Evolutionary conservation across 305 asterid genomes (phyloP), one percentile per base, ranked within the genome.

Genomic region (Plantago coronopus): DNA sequence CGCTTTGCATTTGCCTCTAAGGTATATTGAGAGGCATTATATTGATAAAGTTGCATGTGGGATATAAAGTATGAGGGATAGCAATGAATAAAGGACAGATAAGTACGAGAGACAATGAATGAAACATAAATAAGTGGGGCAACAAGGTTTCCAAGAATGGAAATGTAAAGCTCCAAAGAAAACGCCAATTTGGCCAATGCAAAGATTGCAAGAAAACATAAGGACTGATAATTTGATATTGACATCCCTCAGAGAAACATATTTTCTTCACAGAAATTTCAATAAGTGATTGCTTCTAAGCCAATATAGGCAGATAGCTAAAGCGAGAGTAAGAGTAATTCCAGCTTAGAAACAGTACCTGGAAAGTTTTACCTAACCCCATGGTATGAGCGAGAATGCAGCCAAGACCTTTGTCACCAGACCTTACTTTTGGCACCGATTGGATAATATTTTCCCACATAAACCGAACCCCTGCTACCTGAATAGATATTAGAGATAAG

Each of bases 291-390:
- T 61, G 57, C 45, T 57, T 57, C 7, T 60, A 48, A 64, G 65
- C 3, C 18, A 23, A 37, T 29, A 48, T 3, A 29, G 27, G 56
- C 45, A 31, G 59, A 61, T 29, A 57, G 17, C 19, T 58, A 15
- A 21, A 68, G 64, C 13, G 31, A 61, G 61, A 22, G 10, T n/a
- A 49, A 22, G 31, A n/a, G 31, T 31, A 12, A 46, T 55, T 47
- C 38, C 59, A 66, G 70, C 61, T 45, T 25, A 65, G 70, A 73
- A 63, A 51, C 71, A 42, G 48, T 86, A 93, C 99, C 99, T 93
- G 99, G 67, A 93, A 82, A 34, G 97, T 93, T 83, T 93, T 93
- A 67, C 99, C 99, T 64, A 93, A 75, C 64, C 99, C 99, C 99
- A 93, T 93, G 29, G 95, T 93, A 82, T 93, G 99, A 17, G 99